Conservation (phyloP, 2,329 filamentous ascomycete species). For the Paraconiothyrium sp. region DNA sequence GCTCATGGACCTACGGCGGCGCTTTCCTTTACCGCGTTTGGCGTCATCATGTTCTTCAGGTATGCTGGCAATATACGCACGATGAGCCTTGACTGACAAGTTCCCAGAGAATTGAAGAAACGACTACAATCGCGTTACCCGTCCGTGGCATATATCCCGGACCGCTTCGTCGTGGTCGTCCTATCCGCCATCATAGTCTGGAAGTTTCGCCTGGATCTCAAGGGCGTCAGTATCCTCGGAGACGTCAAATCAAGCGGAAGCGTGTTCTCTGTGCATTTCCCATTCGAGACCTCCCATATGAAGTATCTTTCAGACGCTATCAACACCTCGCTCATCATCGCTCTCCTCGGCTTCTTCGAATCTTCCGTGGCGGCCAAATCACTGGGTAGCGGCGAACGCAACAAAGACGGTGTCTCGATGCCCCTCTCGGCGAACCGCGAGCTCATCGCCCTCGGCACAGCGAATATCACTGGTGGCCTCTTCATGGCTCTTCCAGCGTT, state of each 20-base stretch:
- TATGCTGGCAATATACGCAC: slow-evolving; percentile 52
- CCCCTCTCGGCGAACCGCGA: slow-evolving; percentile 90
- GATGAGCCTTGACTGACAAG: slow-evolving; percentile 20
- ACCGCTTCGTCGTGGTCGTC: slow-evolving; percentile 89
- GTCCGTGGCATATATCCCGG: slow-evolving; percentile 85
- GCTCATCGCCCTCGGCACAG: slow-evolving; percentile 87
- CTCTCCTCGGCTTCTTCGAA: slow-evolving; percentile 97
- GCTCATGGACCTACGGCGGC: slow-evolving; percentile 78
- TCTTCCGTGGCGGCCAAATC: slow-evolving; percentile 96
- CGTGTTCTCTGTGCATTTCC: slow-evolving; percentile 84
- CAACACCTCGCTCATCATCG: slow-evolving; percentile 91
- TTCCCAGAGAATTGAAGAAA: slow-evolving; percentile 77
- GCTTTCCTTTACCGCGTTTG: slow-evolving; percentile 81
- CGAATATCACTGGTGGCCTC: slow-evolving; percentile 89
- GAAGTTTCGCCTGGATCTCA: slow-evolving; percentile 77
- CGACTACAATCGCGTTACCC: slow-evolving; percentile 81
- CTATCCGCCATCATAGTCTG: slow-evolving; percentile 83
- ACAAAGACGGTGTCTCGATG: slow-evolving; percentile 76
- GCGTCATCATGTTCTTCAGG: slow-evolving; percentile 90
- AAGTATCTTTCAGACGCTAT: slow-evolving; percentile 85
- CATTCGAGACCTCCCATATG: slow-evolving; percentile 80
- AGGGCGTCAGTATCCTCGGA: slow-evolving; percentile 85
- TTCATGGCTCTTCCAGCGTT: slow-evolving; percentile 95
- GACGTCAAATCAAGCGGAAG: slow-evolving; percentile 77
- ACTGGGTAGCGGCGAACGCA: slow-evolving; percentile 63